Percentiles rank a stretch among this genome's conserved stretches.
phyloP scores from a whole-genome alignment of 2,329 filamentous ascomycete genomes.

The Thelonectria rubi region DNA sequence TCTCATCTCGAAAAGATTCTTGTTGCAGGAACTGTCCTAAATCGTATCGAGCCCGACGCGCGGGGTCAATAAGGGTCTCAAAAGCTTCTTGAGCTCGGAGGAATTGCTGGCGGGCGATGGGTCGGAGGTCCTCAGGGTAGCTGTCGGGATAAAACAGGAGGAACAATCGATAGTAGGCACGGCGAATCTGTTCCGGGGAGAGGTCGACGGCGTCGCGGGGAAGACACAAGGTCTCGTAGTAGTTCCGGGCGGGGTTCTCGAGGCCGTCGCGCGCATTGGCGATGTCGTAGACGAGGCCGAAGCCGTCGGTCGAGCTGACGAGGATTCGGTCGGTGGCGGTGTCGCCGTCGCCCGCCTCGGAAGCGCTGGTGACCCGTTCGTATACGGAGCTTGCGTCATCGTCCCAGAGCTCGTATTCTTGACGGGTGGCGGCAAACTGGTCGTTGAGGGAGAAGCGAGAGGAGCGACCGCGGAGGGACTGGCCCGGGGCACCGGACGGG shows the following conservation, averaged over 20 bases:
- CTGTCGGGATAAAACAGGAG: slow-evolving; percentile 55
- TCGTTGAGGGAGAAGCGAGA: slow-evolving; percentile 59
- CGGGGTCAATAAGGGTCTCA: slow-evolving; percentile 57
- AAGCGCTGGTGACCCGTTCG: slow-evolving; percentile 44
- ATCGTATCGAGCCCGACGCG: slow-evolving; percentile 54
- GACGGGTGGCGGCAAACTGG: slow-evolving; percentile 58
- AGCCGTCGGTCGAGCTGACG: slow-evolving; percentile 27
- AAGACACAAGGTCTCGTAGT: slow-evolving; percentile 58
- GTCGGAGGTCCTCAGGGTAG: slow-evolving; percentile 51
- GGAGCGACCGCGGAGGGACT: slow-evolving; percentile 47
- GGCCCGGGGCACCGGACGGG: slow-evolving; percentile 31
- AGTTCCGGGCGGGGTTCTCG: slow-evolving; percentile 43
- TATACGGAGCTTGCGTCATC: slow-evolving; percentile 58
- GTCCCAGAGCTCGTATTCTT: slow-evolving; percentile 58
- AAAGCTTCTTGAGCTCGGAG: slow-evolving; percentile 54
- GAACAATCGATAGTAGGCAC: slow-evolving; percentile 56
- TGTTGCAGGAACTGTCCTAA: slow-evolving; percentile 38
- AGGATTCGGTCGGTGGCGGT: slow-evolving; percentile 24
- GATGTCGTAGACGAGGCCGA: slow-evolving; percentile 15
- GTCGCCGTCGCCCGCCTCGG: slow-evolving; percentile 36
- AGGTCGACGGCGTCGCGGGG: slow-evolving; percentile 44
- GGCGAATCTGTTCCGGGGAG: slow-evolving; percentile 49
- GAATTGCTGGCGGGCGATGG: slow-evolving; percentile 53
- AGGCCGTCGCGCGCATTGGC: slow-evolving; percentile 3
- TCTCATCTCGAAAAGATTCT: slow-evolving; percentile 24